Conservation (phyloP, 106 monocot genomes). For the Phalaenopsis equestris region DNA sequence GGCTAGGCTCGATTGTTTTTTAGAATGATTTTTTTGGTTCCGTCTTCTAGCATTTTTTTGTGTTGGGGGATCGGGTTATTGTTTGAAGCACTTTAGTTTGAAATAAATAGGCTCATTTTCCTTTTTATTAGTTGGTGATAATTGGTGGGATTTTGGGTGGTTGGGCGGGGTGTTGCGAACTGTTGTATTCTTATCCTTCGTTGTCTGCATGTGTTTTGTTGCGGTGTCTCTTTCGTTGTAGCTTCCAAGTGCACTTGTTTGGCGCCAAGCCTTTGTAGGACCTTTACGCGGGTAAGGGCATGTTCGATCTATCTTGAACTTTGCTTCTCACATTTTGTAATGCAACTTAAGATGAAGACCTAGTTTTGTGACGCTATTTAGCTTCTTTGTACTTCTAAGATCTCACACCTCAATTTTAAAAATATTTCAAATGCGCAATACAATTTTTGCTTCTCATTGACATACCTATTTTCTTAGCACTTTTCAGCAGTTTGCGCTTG, state of each 20-base stretch:
- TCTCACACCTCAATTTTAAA: no score
- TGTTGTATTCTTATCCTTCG: conserved; percentile 1
- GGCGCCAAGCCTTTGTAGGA: background rate
- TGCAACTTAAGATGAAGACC: no score
- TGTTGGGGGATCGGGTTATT: conserved; percentile 5
- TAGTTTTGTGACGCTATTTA: no score
- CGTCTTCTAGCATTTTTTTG: background rate
- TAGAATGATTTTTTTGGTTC: conserved; percentile 1
- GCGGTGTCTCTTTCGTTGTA: background rate
- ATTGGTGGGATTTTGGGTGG: background rate
- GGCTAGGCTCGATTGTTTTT: background rate
- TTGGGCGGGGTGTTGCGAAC: background rate
- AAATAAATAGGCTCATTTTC: background rate
- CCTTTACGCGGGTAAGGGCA: background rate
- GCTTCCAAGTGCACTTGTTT: conserved; percentile 5
- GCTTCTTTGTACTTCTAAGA: no score
- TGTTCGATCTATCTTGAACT: background rate
- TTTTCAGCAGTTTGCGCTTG: no score
- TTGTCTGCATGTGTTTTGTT: conserved; percentile 6
- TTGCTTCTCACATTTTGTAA: background rate
- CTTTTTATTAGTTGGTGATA: background rate
- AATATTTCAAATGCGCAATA: no score
- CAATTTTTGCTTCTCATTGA: no score
- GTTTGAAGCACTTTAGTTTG: background rate
- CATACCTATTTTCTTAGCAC: no score